Evolutionary conservation across 495 filamentous ascomycete genomes (phyloP).

Genomic region (Aspergillus ostianus): DNA sequence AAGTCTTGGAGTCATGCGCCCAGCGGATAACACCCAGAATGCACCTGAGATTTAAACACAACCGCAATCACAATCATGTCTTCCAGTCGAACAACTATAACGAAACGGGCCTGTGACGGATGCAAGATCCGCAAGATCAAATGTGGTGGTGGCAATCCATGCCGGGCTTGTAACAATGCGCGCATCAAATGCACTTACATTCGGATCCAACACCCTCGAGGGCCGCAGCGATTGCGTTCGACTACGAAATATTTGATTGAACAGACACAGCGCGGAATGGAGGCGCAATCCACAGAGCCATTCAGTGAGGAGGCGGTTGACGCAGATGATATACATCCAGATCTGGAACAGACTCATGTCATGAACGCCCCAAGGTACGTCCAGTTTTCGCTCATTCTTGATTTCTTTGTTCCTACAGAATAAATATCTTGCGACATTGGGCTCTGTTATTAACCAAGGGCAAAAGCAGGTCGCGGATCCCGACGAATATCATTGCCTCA

Average conservation of each 20-base stretch:
- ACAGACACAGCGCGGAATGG: constrained; percentile 12
- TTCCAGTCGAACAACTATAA: constrained; percentile 12
- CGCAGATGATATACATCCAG: not conserved
- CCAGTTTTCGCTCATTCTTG: not conserved
- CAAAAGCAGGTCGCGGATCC: constrained; percentile 19
- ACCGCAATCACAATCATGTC: constrained; percentile 12
- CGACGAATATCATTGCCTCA: constrained; percentile 21
- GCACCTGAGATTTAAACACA: not conserved
- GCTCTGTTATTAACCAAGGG: not conserved
- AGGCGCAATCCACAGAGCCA: not conserved
- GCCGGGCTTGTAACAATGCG: constrained; percentile 29
- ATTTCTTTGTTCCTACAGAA: not conserved
- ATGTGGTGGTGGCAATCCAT: constrained; percentile 27
- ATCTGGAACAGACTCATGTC: not conserved
- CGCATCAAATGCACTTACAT: constrained; percentile 41
- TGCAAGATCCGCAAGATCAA: constrained; percentile 35
- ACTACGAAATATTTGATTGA: constrained; percentile 28
- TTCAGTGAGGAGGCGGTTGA: constrained; percentile 3
- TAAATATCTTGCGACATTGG: too few species aligned
- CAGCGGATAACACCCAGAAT: not conserved
- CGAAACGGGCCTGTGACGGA: constrained; percentile 33
- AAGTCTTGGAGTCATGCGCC: too few species aligned
- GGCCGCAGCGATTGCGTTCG: constrained; percentile 33
- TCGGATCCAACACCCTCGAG: constrained; percentile 30
- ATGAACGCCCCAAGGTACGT: not conserved